Evolutionary conservation across 2,329 filamentous ascomycete genomes (phyloP), one percentile per base, ranked within the genome.

Genomic region (Tolypocladium tropicale): DNA sequence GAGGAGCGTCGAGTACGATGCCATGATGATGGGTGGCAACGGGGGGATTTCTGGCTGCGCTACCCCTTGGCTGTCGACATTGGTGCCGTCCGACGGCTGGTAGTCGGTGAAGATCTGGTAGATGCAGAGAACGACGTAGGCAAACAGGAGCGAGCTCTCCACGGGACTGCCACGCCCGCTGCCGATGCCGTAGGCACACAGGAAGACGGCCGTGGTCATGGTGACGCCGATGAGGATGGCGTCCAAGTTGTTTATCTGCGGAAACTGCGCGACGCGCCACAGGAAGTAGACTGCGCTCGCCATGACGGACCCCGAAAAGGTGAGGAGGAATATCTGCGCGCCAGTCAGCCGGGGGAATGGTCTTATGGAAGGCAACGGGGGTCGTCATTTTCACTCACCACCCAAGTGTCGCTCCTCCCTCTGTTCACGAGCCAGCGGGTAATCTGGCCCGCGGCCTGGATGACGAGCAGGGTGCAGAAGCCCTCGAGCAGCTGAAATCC

Each of bases 41-140:
- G 94, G 94, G 41, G 94, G 94, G 59, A 97, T 94, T 30, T 95
- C 92, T n/a, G 89, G 85, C 58, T 95, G 88, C 16, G 81, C 67
- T 2, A 74, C 69, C 34, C 75, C 72, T 53, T 77, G 70, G 58
- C 74, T 73, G 51, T 79, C 79, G 4, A 78, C 72, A 3, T 77
- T 74, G 34, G 79, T 76, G 32, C 80, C 76, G n/a, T 81, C 84
- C 5, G 89, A 92, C 3, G 94, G 91, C 63, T 93, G 84, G 73
- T 97, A 97, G 73, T 99, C 94, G 65, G 94, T 99, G 72, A 97
- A 97, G 71, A 97, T 97, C 72, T 99, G 94, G 75, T 97, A 99
- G 67, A 97, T 89, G 76, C 93, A 97, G 60, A 99, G 85, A n/a
- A 96, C 94, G 59, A 96, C 84, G 72, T 99, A 99, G 66, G 94